These are phyloP conservation scores for Euclidium syriacum DNA, from an alignment of 345 rosid genomes.

Conservation along the genomic window DNA sequence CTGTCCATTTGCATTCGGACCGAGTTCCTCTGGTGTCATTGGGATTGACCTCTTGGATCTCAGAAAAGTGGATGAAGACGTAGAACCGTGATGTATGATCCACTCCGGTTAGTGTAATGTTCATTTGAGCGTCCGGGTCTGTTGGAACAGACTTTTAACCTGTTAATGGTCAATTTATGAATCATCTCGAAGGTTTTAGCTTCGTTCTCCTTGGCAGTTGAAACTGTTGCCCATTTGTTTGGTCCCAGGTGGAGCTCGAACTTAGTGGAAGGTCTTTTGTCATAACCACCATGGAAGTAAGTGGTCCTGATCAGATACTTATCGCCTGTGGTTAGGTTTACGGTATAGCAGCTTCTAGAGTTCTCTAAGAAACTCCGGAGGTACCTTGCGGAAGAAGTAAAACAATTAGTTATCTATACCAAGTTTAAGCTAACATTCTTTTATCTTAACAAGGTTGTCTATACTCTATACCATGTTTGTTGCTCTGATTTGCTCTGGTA, in stretches of 20 bases:
- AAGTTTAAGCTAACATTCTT: too few relatives aligned
- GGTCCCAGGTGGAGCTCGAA: conserved; percentile 39
- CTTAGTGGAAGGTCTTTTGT: background rate
- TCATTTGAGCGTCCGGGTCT: conserved; percentile 3
- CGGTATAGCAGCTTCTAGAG: conserved; percentile 27
- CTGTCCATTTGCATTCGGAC: background rate
- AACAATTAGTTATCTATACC: background rate
- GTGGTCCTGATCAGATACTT: conserved; percentile 19
- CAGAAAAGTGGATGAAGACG: conserved; percentile 31
- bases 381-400: conserved; percentile 1
- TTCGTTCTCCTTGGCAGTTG: background rate
- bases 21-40: conserved; percentile 20
- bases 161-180: conserved; percentile 13
- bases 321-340: conserved; percentile 14
- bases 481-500: too few relatives aligned
- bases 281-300: conserved; percentile 39
- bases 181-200: conserved; percentile 21
- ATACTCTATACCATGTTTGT: too few relatives aligned
- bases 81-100: background rate
- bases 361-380: conserved; percentile 31
- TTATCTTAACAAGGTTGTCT: too few relatives aligned
- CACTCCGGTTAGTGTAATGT: background rate
- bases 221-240: conserved; percentile 33
- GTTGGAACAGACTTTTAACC: conserved; percentile 22
- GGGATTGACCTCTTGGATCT: conserved; percentile 4